Evolutionary conservation across 768 basidiomycete genomes (phyloP).

Genomic region (Tulasnella sp.): DNA sequence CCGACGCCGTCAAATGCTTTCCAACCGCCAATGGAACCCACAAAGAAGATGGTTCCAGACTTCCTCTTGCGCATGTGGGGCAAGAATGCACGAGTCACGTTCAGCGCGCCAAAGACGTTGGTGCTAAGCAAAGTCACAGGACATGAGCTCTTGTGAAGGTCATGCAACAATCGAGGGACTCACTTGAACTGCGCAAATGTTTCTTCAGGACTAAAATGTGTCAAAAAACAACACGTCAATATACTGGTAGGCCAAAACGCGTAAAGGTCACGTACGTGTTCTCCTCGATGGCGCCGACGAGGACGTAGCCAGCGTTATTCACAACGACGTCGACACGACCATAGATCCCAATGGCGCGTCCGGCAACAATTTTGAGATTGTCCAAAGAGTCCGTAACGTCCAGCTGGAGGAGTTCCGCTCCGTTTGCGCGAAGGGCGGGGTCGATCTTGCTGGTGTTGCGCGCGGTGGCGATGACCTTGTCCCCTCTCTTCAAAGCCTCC

Average conservation of each 20-base stretch:
- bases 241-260: background rate
- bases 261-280: slow-evolving; percentile 19
- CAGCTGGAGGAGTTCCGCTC: slow-evolving; percentile 31
- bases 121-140: slow-evolving; percentile 22
- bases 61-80: slow-evolving; percentile 36
- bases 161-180: background rate
- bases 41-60: slow-evolving; percentile 34
- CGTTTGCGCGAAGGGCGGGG: slow-evolving; percentile 28
- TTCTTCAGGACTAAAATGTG: slow-evolving; percentile 22
- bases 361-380: slow-evolving; percentile 27
- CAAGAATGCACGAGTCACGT: slow-evolving; percentile 36
- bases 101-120: slow-evolving; percentile 34
- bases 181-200: slow-evolving; percentile 25
- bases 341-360: slow-evolving; percentile 30
- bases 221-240: background rate
- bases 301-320: slow-evolving; percentile 35
- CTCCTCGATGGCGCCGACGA: slow-evolving; percentile 26
- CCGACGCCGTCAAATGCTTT: slow-evolving; percentile 19
- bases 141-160: background rate
- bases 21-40: slow-evolving; percentile 31
- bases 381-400: slow-evolving; percentile 29
- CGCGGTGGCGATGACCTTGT: slow-evolving; percentile 29
- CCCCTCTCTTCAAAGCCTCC: slow-evolving; percentile 22
- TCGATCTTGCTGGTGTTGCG: slow-evolving; percentile 26
- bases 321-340: slow-evolving; percentile 37